Conservation (phyloP, 192 early-diverging fungal species). For the Coemansia sp. region DNA sequence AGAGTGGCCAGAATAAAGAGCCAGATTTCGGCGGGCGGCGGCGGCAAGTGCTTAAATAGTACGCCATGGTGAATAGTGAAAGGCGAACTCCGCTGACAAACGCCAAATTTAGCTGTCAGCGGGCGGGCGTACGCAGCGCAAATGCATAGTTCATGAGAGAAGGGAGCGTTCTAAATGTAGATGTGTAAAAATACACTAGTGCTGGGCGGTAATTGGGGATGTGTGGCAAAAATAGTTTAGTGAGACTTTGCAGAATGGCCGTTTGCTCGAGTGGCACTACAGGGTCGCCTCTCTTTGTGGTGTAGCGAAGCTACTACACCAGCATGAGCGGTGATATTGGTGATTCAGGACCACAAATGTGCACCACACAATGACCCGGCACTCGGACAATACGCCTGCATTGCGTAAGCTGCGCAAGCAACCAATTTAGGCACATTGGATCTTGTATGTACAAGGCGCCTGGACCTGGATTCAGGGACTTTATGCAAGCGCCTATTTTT, state of each 20-base stretch:
- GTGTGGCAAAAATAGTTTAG: conserved; percentile 1
- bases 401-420: neutral
- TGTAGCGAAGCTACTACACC: conserved; percentile 4
- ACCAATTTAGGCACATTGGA: conserved; percentile 12
- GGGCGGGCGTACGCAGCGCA: neutral
- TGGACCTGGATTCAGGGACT: conserved; percentile 5
- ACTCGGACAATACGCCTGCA: neutral
- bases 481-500: conserved; percentile 5
- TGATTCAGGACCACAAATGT: neutral
- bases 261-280: neutral
- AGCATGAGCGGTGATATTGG: neutral
- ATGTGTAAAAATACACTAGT: conserved; percentile 23
- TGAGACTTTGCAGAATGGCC: neutral
- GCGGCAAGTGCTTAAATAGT: conserved; percentile 1
- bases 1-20: conserved; percentile 5
- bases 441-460: neutral
- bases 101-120: neutral
- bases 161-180: conserved; percentile 18
- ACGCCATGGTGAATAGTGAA: neutral
- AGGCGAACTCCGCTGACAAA: neutral
- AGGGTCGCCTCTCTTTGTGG: neutral
- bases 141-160: conserved; percentile 6
- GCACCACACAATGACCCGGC: neutral
- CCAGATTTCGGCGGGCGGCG: neutral
- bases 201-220: neutral